Evolutionary conservation across 78 protist species (phyloP).

Genomic region (Cavenderia fasciculata): DNA sequence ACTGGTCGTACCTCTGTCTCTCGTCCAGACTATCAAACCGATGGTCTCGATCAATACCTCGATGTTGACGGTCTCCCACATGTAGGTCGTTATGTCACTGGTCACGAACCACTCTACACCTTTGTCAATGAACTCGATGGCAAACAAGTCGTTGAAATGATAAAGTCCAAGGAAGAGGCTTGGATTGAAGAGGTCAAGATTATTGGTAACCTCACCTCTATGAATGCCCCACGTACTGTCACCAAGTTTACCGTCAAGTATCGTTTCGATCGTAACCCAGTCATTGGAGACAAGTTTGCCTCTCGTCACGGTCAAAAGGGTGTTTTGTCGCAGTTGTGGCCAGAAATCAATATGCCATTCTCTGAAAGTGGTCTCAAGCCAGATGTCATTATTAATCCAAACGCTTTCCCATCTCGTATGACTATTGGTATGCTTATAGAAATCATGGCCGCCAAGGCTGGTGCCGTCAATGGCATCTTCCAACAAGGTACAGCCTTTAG

Average conservation of each 20-base stretch:
- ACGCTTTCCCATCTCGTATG: conserved; percentile 99
- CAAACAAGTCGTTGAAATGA: not conserved
- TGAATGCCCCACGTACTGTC: not conserved
- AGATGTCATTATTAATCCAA: conserved; percentile 99
- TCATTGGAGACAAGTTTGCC: conserved; percentile 98
- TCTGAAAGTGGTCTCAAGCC: conserved; percentile 96
- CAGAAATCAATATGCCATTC: conserved; percentile 98
- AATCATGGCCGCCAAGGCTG: conserved; percentile 94
- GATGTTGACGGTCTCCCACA: conserved; percentile 88
- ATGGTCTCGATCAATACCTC: not conserved
- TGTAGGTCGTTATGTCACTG: conserved; percentile 75
- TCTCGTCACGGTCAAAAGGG: conserved; percentile 97
- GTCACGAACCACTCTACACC: conserved; percentile 72
- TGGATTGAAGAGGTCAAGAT: conserved; percentile 57
- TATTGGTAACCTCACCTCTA: not conserved
- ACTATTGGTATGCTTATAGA: conserved; percentile 99
- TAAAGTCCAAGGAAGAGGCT: conserved; percentile 74
- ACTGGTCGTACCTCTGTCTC: conserved; percentile 7
- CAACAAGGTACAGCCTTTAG: conserved; percentile 96
- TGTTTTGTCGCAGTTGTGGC: conserved; percentile 87
- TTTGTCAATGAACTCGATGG: conserved; percentile 9
- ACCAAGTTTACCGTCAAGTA: conserved; percentile 30
- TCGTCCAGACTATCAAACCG: not conserved
- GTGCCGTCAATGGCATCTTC: conserved; percentile 91
- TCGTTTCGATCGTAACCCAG: conserved; percentile 83